Evolutionary conservation across 768 basidiomycete species (phyloP).

Genomic region (Royoungia palumana): DNA sequence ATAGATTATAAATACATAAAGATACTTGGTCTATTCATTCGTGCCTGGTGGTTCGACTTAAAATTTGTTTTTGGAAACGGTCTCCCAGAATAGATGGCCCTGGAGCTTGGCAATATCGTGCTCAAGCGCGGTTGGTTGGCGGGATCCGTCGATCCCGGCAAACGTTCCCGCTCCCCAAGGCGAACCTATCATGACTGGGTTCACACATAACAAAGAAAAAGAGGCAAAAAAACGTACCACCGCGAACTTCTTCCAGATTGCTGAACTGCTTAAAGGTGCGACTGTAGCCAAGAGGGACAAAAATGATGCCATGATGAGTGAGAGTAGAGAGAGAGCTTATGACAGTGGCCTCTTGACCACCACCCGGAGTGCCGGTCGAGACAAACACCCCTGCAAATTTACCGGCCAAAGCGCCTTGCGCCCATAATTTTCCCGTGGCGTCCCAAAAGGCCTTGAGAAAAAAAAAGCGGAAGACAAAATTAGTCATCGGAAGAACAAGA

Average conservation of each 20-base stretch:
- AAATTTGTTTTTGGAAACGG: constrained; percentile 39
- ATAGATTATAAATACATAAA: neutral
- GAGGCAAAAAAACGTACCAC: constrained; percentile 41
- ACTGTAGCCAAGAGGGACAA: constrained; percentile 71
- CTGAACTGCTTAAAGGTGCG: constrained; percentile 40
- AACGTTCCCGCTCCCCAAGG: constrained; percentile 77
- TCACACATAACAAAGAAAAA: neutral
- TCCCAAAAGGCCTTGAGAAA: constrained; percentile 66
- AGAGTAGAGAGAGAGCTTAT: constrained; percentile 54
- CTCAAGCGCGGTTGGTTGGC: constrained; percentile 50
- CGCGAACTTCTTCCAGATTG: constrained; percentile 49
- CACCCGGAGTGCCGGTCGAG: constrained; percentile 68
- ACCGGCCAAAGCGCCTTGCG: constrained; percentile 54
- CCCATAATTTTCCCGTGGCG: constrained; percentile 66
- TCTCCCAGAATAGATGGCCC: constrained; percentile 50
- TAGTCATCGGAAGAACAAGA: neutral
- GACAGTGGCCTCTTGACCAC: constrained; percentile 72
- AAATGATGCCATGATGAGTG: constrained; percentile 69
- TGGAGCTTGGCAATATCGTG: constrained; percentile 49
- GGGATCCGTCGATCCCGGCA: constrained; percentile 43
- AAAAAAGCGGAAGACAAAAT: neutral
- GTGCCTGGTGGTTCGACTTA: neutral
- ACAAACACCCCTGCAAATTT: constrained; percentile 78
- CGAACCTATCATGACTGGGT: constrained; percentile 44
- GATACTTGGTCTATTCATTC: too few relatives aligned